A percentile compares a stretch with the other conserved stretches of the same genome.
phyloP scores from a whole-genome alignment of 73 alveolate genomes.

The Loxodes magnus region DNA sequence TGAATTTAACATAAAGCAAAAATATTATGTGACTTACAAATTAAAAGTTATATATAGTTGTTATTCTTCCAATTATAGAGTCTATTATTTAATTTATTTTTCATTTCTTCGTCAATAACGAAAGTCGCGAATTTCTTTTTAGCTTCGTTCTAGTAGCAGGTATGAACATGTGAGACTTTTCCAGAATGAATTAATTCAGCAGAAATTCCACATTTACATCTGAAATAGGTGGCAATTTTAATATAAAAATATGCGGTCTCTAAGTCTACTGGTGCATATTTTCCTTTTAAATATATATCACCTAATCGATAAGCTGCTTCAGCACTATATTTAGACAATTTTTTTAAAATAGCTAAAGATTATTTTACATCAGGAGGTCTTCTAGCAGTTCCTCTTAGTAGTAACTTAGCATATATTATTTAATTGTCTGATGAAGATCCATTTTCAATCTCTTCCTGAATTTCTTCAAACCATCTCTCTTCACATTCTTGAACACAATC shows the following conservation, averaged over 20 bases:
- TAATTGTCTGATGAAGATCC: conserved; percentile 6
- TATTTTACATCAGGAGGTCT: conserved; percentile 4
- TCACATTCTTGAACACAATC: conserved; percentile 5
- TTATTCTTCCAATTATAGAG: no score
- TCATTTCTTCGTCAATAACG: no score
- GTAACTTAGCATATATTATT: conserved; percentile 11
- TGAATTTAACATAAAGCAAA: no score
- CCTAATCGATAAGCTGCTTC: conserved; percentile 9
- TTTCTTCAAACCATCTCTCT: conserved; percentile 12
- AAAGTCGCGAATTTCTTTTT: no score
- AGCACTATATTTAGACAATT: background rate
- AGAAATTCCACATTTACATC: conserved; percentile 12
- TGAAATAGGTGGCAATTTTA: conserved; percentile 1
- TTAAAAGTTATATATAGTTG: no score
- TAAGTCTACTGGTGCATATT: conserved; percentile 1
- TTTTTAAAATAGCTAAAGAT: background rate
- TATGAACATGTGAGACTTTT: conserved; percentile 6
- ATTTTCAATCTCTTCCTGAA: background rate
- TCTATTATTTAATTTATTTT: no score
- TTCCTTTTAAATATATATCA: conserved; percentile 7
- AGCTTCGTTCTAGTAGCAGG: conserved; percentile 12
- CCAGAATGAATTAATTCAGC: conserved; percentile 5
- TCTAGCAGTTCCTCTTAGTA: background rate
- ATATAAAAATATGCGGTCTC: conserved; percentile 5
- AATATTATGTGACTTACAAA: no score